Conservation (phyloP, 331 rosid genomes). For the Rosa hybrid region DNA sequence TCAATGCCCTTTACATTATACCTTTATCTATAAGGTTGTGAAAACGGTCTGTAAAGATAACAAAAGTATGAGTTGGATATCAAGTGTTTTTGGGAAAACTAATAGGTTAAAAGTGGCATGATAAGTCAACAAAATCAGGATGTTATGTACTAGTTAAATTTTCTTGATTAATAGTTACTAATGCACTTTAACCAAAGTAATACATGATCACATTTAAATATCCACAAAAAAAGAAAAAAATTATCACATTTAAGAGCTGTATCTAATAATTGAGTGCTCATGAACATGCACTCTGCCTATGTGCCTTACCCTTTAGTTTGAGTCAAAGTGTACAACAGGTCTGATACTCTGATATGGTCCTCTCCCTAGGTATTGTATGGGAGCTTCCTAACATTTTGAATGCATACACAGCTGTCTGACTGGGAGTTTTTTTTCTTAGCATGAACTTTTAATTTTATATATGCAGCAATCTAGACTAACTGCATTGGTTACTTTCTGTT, state of each 20-base stretch:
- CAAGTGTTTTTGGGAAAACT: background rate
- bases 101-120: background rate
- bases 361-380: background rate
- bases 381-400: background rate
- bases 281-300: background rate
- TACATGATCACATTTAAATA: no score
- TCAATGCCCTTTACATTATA: slow-evolving; percentile 22
- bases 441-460: background rate
- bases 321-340: background rate
- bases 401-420: background rate
- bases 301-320: background rate
- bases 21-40: background rate
- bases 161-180: background rate
- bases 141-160: background rate
- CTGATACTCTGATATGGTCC: background rate
- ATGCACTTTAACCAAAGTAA: background rate
- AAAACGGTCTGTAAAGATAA: background rate
- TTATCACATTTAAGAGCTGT: no score
- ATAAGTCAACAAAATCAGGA: background rate
- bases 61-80: background rate
- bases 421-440: background rate
- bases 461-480: slow-evolving; percentile 6
- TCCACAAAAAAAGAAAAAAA: no score
- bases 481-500: slow-evolving; percentile 27
- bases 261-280: no score